Percentiles rank a stretch among this genome's conserved stretches.
Evolutionary conservation across 2,329 filamentous ascomycete genomes (phyloP).

Genomic region (Rhexocercosporidium sp.): DNA sequence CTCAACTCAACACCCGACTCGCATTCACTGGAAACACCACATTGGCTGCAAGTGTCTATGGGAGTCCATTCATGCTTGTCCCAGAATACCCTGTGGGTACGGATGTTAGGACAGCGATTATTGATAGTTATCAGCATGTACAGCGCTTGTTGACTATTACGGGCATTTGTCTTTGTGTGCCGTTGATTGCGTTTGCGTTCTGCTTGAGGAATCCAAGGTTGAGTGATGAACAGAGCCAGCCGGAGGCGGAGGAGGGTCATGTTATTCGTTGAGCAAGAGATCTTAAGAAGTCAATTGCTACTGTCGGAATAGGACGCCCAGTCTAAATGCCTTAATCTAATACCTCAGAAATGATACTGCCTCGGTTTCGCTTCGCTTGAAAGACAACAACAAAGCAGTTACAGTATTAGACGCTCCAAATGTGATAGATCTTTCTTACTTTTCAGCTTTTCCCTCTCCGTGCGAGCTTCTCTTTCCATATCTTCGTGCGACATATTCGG

Average conservation of each 20-base stretch:
- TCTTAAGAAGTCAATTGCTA: not conserved
- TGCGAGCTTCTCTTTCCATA: no score
- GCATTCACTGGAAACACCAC: slow-evolving; percentile 43
- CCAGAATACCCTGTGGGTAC: slow-evolving; percentile 50
- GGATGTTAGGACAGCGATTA: slow-evolving; percentile 34
- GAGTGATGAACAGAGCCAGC: slow-evolving; percentile 2
- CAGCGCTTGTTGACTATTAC: slow-evolving; percentile 56
- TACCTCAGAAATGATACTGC: no score
- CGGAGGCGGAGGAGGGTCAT: slow-evolving; percentile 10
- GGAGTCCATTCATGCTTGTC: slow-evolving; percentile 47
- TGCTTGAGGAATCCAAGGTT: slow-evolving; percentile 50
- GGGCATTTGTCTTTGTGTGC: slow-evolving; percentile 53
- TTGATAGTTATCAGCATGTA: slow-evolving; percentile 47
- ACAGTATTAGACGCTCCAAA: no score
- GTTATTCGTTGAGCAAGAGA: slow-evolving; percentile 1
- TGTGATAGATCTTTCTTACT: no score
- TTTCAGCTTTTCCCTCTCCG: no score
- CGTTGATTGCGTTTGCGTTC: slow-evolving; percentile 52
- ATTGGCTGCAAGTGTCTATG: slow-evolving; percentile 43
- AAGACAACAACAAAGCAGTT: no score
- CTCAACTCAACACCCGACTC: slow-evolving; percentile 59
- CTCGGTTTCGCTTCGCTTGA: no score
- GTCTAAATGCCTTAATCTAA: no score
- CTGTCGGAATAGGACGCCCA: not conserved
- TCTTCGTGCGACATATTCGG: no score